A percentile compares a stretch with the other conserved stretches of the same genome.
These are phyloP conservation scores for Leccinum broughii DNA, from an alignment of 768 basidiomycete species.

Conservation along the genomic window DNA sequence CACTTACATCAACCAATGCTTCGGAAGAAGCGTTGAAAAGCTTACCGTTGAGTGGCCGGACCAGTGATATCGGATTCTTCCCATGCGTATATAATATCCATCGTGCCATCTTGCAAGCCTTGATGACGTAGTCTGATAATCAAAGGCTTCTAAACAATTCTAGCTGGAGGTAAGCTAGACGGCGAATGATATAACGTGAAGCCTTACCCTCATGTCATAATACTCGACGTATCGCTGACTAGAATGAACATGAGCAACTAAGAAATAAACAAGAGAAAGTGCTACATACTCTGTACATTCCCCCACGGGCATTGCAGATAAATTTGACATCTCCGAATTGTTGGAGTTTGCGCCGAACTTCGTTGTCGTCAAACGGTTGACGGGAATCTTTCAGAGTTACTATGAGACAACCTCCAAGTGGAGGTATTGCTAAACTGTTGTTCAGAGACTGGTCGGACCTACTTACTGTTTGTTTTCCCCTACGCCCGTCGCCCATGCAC, in stretches of 20 bases:
- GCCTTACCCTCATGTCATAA: constrained; percentile 80
- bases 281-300: constrained; percentile 59
- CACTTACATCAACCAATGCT: constrained; percentile 7
- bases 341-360: constrained; percentile 83
- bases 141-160: constrained; percentile 79
- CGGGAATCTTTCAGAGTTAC: constrained; percentile 73
- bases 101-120: constrained; percentile 78
- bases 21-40: constrained; percentile 1
- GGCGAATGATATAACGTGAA: neutral
- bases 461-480: too few relatives aligned
- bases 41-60: constrained; percentile 45
- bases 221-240: constrained; percentile 94
- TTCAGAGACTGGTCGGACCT: constrained; percentile 9
- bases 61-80: constrained; percentile 61
- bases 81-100: constrained; percentile 88
- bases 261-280: neutral
- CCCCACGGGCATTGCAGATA: constrained; percentile 58
- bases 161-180: constrained; percentile 31
- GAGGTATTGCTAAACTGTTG: constrained; percentile 51
- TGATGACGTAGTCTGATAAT: constrained; percentile 69
- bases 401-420: constrained; percentile 69
- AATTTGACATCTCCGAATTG: constrained; percentile 88
- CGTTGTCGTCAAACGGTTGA: constrained; percentile 79
- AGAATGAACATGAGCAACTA: constrained; percentile 8
- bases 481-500: too few relatives aligned